Evolutionary conservation across 2,329 filamentous ascomycete genomes (phyloP).

Genomic region (Hymenotorrendiella dingleyae): DNA sequence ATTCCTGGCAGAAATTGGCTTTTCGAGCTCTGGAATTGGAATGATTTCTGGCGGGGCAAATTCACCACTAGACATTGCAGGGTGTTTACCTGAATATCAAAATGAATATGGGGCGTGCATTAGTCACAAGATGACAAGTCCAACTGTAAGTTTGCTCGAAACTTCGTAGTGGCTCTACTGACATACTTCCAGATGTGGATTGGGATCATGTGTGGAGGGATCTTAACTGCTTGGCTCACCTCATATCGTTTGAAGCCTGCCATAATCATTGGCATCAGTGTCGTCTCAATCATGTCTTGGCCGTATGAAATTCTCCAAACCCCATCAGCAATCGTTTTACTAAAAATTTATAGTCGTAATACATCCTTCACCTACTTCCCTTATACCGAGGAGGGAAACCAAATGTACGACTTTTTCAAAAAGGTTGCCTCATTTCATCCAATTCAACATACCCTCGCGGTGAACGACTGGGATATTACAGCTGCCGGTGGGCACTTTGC

Average conservation of each 20-base stretch:
- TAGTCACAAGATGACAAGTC: constrained; percentile 66
- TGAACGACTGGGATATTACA: constrained; percentile 59
- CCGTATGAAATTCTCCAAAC: constrained; percentile 48
- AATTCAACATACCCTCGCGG: constrained; percentile 55
- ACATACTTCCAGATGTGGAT: constrained; percentile 62
- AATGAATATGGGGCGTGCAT: constrained; percentile 45
- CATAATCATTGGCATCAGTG: constrained; percentile 65
- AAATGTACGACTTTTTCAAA: constrained; percentile 66
- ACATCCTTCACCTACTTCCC: constrained; percentile 71
- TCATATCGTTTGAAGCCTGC: constrained; percentile 70
- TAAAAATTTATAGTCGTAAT: constrained; percentile 41
- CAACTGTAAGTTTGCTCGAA: constrained; percentile 45
- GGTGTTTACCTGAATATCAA: constrained; percentile 56
- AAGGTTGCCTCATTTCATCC: constrained; percentile 67
- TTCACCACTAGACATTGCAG: constrained; percentile 71
- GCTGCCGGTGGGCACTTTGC: constrained; percentile 52
- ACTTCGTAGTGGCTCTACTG: background rate
- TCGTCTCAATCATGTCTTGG: constrained; percentile 72
- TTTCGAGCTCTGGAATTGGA: constrained; percentile 79
- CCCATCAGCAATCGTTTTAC: background rate
- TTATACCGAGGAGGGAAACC: constrained; percentile 55
- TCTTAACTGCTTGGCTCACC: constrained; percentile 77
- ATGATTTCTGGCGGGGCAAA: constrained; percentile 64
- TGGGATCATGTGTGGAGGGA: constrained; percentile 72
- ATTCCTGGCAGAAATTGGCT: constrained; percentile 57